A percentile compares a stretch with the other conserved stretches of the same genome.
Conservation (phyloP, 148 eudicot species). For the Diospyros kaki region DNA sequence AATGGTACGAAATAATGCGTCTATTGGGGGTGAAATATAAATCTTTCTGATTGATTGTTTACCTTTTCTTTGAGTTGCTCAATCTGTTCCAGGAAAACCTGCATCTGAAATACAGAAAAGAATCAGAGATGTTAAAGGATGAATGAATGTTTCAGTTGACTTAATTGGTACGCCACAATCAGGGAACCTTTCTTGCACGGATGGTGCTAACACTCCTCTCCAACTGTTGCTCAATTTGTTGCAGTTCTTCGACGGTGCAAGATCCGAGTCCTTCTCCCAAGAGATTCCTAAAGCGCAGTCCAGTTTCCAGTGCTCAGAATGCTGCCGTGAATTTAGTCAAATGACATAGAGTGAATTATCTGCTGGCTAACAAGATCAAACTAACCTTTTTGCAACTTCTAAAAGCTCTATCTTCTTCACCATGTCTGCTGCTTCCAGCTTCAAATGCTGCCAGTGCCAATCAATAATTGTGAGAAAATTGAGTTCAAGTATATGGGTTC, state of each 20-base stretch:
- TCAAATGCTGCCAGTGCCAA: constrained; percentile 67
- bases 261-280: constrained; percentile 74
- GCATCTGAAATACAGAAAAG: constrained; percentile 34
- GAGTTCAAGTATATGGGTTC: too few relatives aligned
- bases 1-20: too few relatives aligned
- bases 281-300: constrained; percentile 43
- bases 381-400: constrained; percentile 71
- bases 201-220: constrained; percentile 61
- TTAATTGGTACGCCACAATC: too few relatives aligned
- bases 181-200: constrained; percentile 72
- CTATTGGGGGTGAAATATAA: background rate
- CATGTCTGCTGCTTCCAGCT: constrained; percentile 65
- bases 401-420: constrained; percentile 66
- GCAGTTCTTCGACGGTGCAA: constrained; percentile 70
- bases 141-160: too few relatives aligned
- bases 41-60: background rate
- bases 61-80: constrained; percentile 49
- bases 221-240: constrained; percentile 68
- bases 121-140: too few relatives aligned
- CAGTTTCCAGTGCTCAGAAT: background rate
- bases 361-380: too few relatives aligned
- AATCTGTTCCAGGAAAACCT: constrained; percentile 44
- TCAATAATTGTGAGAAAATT: too few relatives aligned
- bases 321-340: background rate
- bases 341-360: background rate